Conservation (phyloP, 352 stramenopile species). For the Phytophthora quininea region DNA sequence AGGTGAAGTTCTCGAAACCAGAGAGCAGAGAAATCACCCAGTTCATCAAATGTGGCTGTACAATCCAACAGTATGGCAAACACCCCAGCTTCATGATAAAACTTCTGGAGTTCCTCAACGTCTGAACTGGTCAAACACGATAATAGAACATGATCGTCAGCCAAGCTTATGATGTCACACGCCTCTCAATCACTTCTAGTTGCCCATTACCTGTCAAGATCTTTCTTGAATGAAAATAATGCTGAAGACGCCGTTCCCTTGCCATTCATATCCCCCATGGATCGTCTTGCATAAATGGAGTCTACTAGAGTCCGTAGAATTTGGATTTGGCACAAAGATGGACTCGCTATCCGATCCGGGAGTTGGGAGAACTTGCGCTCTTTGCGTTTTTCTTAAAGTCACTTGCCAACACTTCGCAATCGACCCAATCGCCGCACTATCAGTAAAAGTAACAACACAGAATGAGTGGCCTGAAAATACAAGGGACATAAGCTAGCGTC, state of each 20-base stretch:
- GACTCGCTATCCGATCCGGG: slow-evolving; percentile 29
- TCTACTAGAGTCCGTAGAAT: slow-evolving; percentile 61
- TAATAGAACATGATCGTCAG: slow-evolving; percentile 7
- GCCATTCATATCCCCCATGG: slow-evolving; percentile 60
- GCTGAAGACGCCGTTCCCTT: slow-evolving; percentile 40
- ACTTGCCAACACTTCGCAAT: slow-evolving; percentile 36
- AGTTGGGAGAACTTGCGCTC: slow-evolving; percentile 51
- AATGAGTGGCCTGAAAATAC: too few relatives aligned
- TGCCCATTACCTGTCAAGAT: slow-evolving; percentile 65
- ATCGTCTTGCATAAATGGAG: slow-evolving; percentile 68
- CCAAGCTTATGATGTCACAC: background rate
- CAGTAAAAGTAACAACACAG: background rate
- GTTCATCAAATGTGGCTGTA: slow-evolving; percentile 44
- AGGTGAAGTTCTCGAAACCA: slow-evolving; percentile 88
- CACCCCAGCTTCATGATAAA: slow-evolving; percentile 48
- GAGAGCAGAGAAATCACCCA: slow-evolving; percentile 73
- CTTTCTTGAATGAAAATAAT: slow-evolving; percentile 78
- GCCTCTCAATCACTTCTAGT: background rate
- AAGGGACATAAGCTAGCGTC: slow-evolving; percentile 3
- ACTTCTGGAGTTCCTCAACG: slow-evolving; percentile 55
- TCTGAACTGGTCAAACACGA: slow-evolving; percentile 55
- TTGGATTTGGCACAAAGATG: slow-evolving; percentile 51
- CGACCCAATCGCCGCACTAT: slow-evolving; percentile 67
- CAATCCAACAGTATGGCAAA: slow-evolving; percentile 71
- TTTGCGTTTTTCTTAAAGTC: slow-evolving; percentile 65